Evolutionary conservation across 1,284 basidiomycete genomes (phyloP).

Genomic region (Malassezia sp.): DNA sequence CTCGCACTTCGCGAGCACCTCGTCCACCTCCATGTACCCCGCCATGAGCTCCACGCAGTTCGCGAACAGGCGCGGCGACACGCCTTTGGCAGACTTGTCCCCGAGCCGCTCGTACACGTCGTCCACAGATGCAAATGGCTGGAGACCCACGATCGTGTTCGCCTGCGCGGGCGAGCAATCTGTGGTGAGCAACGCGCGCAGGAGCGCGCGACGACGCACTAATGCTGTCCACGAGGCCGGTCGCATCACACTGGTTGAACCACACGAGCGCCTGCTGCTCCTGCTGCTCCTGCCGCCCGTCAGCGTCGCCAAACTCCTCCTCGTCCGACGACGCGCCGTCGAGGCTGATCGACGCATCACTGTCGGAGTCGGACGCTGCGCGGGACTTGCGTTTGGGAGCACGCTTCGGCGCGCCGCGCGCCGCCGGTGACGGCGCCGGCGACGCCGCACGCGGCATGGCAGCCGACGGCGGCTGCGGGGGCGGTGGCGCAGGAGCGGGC

Average conservation of each 20-base stretch:
- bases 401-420: conserved; percentile 4
- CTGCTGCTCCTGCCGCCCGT: conserved; percentile 25
- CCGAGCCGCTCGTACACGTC: conserved; percentile 55
- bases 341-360: conserved; percentile 8
- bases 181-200: too few relatives aligned
- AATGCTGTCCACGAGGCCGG: conserved; percentile 74
- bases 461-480: neutral
- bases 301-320: conserved; percentile 20
- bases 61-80: conserved; percentile 79
- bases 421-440: neutral
- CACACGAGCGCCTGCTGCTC: conserved; percentile 52
- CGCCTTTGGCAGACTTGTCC: conserved; percentile 75
- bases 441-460: neutral
- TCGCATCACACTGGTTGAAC: conserved; percentile 66
- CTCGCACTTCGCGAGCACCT: conserved; percentile 77
- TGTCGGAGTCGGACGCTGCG: conserved; percentile 10
- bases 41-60: conserved; percentile 77
- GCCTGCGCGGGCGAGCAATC: conserved; percentile 76
- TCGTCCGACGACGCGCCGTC: conserved; percentile 23
- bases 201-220: too few relatives aligned
- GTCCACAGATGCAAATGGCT: conserved; percentile 68
- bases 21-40: conserved; percentile 77
- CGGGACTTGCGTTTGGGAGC: conserved; percentile 14
- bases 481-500: conserved; percentile 1
- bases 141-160: conserved; percentile 61